Conservation (phyloP, 495 filamentous ascomycete genomes). For the Mytilinidion resinicola region DNA sequence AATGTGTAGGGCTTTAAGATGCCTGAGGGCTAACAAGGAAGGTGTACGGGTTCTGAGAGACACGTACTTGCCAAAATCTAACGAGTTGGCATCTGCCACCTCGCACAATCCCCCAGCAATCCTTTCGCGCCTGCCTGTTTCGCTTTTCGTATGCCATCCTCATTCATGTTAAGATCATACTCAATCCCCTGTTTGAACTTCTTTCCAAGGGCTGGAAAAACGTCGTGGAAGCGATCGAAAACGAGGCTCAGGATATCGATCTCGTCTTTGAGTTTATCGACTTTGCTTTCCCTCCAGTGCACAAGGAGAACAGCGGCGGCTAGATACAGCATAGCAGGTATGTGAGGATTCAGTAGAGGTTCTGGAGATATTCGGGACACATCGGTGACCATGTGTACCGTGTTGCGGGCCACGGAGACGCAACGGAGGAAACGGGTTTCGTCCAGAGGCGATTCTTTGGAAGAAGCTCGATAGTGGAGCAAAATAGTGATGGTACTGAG, state of each 20-base stretch:
- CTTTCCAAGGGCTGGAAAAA: constrained; percentile 3
- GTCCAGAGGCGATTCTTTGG: background rate
- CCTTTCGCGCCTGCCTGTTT: constrained; percentile 7
- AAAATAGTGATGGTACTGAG: constrained; percentile 18
- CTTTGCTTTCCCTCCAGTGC: constrained; percentile 13
- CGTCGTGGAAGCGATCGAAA: constrained; percentile 18
- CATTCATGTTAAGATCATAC: constrained; percentile 4
- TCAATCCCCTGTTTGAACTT: constrained; percentile 17
- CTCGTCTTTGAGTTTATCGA: constrained; percentile 8
- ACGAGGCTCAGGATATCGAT: constrained; percentile 17
- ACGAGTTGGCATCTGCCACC: constrained; percentile 1
- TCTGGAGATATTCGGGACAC: constrained; percentile 11
- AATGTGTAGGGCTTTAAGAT: no score
- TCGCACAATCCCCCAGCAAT: constrained; percentile 16
- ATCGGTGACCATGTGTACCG: constrained; percentile 12
- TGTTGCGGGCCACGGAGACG: constrained; percentile 15
- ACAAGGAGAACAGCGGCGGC: constrained; percentile 12
- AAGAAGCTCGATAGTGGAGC: constrained; percentile 10
- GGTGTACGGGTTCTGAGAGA: no score
- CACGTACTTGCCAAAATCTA: no score
- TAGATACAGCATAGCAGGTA: constrained; percentile 9
- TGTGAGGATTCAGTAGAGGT: constrained; percentile 13
- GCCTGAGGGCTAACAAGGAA: no score
- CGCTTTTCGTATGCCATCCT: background rate
- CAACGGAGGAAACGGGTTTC: constrained; percentile 2